Base-by-base conservation (phyloP, 1,139 yeast genomes). In the Suhomyces chickasaworum region DNA sequence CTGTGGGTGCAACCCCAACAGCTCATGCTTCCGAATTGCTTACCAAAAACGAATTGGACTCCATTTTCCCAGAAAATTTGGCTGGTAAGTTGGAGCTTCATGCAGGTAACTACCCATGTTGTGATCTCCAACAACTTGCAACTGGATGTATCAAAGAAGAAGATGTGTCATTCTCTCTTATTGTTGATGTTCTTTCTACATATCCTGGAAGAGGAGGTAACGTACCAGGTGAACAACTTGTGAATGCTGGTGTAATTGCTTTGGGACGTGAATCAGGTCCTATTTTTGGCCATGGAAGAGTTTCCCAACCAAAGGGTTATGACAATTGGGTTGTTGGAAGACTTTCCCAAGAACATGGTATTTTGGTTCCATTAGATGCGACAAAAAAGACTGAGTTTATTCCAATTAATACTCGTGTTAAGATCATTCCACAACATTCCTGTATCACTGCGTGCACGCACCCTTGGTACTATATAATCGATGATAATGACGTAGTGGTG, bases 1-100 rank as follows among this genome's bases (percentile, higher is more conserved):
- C 86, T 1, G 88, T 86, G 12, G 95, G 95, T 12, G 90, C 95
- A 1, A 86, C 95, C 0, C 95, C 95, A 37, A 87, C 95, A 0
- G 83, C 88, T 1, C 89, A 84, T 56, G 80, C 89, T 0, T 71
- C 86, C 2, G 73, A 70, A 39, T 36, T 53, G 13, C 53, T 68
- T 29, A 57, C 65, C 1, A 17, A 37, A 2, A 55, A 47, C 18
- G 71, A 63, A 38, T 50, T 65, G 38, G 53, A 46, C 38, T 30
- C 47, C 0, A 41, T 49, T n/a, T 44, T 70, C 7, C 17, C 12
- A 3, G 41, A 18, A 2, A 66, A 66, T 4, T 57, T 80, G 32
- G 56, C 64, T 21, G 86, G 84, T 3, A 62, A 62, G 1, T 66
- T 87, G 42, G 95, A 87, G 56, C 63, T 87, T 16, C 95, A 87